Percentiles rank a stretch among this genome's conserved stretches.
phyloP scores from a whole-genome alignment of 1,284 basidiomycete species.

The Cryptococcus neoformans region DNA sequence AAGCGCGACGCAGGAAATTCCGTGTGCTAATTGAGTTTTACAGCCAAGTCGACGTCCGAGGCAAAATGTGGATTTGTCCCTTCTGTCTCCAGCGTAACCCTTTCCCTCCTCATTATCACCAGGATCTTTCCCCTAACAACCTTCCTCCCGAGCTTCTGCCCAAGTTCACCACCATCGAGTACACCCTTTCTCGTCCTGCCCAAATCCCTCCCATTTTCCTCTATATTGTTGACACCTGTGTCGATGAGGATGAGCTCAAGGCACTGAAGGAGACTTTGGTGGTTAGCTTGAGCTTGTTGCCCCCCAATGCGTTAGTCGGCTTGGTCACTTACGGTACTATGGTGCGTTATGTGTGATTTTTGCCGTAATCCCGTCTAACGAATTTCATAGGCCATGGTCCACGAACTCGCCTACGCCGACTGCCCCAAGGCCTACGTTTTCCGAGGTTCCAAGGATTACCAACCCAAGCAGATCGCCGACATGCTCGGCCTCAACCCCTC shows the following conservation, averaged over 20 bases:
- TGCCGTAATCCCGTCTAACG: not conserved
- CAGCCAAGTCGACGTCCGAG: conserved; percentile 97
- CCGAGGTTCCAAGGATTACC: conserved; percentile 98
- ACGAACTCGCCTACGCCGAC: conserved; percentile 94
- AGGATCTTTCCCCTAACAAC: conserved; percentile 97
- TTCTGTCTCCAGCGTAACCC: conserved; percentile 96
- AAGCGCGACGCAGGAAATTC: too few relatives aligned
- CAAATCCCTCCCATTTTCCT: conserved; percentile 95
- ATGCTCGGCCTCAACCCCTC: conserved; percentile 84
- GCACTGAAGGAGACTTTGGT: conserved; percentile 90
- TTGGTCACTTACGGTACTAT: conserved; percentile 96
- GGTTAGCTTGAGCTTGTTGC: conserved; percentile 87
- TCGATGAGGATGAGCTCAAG: conserved; percentile 95
- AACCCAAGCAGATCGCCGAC: conserved; percentile 95
- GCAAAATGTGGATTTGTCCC: conserved; percentile 99
- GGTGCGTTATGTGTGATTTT: conserved; percentile 54
- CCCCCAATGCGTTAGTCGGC: conserved; percentile 90
- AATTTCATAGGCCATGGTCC: conserved; percentile 78
- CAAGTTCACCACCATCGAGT: conserved; percentile 99
- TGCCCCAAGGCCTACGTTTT: conserved; percentile 99
- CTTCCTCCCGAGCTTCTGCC: conserved; percentile 92
- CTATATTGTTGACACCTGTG: conserved; percentile 95
- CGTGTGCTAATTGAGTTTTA: not conserved
- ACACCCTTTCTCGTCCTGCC: conserved; percentile 87
- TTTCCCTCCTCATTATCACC: conserved; percentile 93